These are phyloP conservation scores for Fusarium succisae DNA, from an alignment of 2,329 filamentous ascomycete species.

Conservation along the genomic window DNA sequence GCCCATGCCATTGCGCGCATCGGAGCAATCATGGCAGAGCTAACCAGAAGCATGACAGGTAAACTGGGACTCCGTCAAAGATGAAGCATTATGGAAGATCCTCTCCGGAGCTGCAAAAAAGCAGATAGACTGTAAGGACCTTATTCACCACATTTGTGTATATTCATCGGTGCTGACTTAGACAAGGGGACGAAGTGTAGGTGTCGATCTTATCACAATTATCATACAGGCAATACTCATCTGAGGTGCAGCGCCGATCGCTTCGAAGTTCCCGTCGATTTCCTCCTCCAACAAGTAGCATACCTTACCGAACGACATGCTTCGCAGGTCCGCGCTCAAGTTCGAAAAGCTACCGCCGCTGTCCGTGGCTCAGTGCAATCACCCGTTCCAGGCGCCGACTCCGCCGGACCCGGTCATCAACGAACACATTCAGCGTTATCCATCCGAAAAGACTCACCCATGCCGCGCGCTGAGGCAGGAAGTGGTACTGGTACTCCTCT, in stretches of 20 bases:
- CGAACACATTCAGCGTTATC: conserved; percentile 65
- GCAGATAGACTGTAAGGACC: conserved; percentile 81
- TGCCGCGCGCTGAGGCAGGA: conserved; percentile 57
- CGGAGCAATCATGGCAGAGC: conserved; percentile 25
- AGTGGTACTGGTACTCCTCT: conserved; percentile 55
- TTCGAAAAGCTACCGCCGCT: conserved; percentile 76
- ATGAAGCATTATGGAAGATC: conserved; percentile 89
- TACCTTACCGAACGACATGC: conserved; percentile 93
- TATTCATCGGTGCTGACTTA: conserved; percentile 30
- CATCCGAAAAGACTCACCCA: conserved; percentile 66
- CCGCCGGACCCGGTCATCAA: conserved; percentile 48
- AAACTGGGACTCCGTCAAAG: conserved; percentile 87
- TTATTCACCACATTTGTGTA: neutral
- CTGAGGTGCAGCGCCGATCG: conserved; percentile 66
- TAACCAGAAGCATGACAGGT: conserved; percentile 63
- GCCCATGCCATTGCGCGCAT: conserved; percentile 17
- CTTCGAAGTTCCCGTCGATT: conserved; percentile 87
- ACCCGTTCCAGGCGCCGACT: conserved; percentile 63
- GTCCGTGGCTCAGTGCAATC: conserved; percentile 67
- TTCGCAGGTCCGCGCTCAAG: conserved; percentile 88
- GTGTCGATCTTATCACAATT: conserved; percentile 44
- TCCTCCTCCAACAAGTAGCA: conserved; percentile 91
- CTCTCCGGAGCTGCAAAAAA: conserved; percentile 83
- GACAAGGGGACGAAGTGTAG: conserved; percentile 79
- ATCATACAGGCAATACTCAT: conserved; percentile 34